Evolutionary conservation across 2,329 filamentous ascomycete species (phyloP), one percentile per base, ranked within the genome.

Genomic region (Pezicula radicicola): DNA sequence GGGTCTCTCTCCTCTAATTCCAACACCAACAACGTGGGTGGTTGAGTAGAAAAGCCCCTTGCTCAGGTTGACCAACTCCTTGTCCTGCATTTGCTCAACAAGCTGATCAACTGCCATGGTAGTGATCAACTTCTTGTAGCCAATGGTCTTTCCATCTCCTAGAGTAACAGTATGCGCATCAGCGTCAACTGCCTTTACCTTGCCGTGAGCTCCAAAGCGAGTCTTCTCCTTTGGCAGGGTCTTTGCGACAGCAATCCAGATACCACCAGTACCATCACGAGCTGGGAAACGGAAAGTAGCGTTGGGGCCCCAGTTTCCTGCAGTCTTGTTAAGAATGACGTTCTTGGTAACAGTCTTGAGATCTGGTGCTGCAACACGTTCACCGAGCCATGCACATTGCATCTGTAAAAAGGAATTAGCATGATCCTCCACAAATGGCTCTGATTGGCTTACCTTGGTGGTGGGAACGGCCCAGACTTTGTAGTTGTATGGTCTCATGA

Each of bases 401-500:
- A 99, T 99, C 92, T 96, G 61, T 27, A 50, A n/a, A 46, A 19
- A 13, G 9, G n/a, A 18, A 37, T 55, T 39, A 49, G 16, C 10
- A 25, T 13, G 13, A 46, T 55, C 16, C 18, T 28, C 37, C 55
- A 45, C 27, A 6, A 42, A 10, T 6, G 13, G 48, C 3, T 8
- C n/a, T 28, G 18, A 0, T 16, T 27, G 7, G 37, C 58, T 35
- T 80, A 95, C 91, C 85, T 96, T 96, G 63, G 88, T 96, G 51
- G 93, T 97, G 54, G 94, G 94, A 65, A 97, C 93, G 57, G 94
- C 94, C 94, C 94, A 99, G 70, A 99, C 94, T 79, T 99, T 99
- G 86, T 87, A 99, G 84, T 99, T 99, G 83, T 99, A 99, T 50
- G 94, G 94, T 66, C 94, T 83, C 94, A 99, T 99, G 83, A 99